Conservation (phyloP, 2,329 filamentous ascomycete species). For the Colletotrichum endophyticum region DNA sequence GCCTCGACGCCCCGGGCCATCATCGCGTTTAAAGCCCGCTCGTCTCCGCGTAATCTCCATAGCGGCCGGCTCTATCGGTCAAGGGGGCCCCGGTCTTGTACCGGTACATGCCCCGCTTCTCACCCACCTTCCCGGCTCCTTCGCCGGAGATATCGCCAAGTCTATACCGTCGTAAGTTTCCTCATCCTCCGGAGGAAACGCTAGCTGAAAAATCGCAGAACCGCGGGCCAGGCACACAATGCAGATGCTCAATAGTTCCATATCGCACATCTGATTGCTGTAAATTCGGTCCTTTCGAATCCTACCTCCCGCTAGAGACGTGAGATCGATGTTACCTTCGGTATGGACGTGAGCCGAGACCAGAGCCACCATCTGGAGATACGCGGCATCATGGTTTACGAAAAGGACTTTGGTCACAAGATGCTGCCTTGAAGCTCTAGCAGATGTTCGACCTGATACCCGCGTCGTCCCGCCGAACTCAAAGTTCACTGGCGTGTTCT, state of each 20-base stretch:
- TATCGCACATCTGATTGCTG: not conserved
- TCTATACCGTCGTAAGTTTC: not conserved
- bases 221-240: not conserved
- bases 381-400: not conserved
- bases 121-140: not conserved
- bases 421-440: not conserved
- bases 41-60: not conserved
- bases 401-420: not conserved
- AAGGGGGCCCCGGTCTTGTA: not conserved
- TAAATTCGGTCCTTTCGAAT: not conserved
- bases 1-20: not conserved
- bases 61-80: not conserved
- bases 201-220: not conserved
- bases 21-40: not conserved
- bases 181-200: not conserved
- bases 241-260: not conserved
- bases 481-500: not conserved
- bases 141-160: not conserved
- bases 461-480: not conserved
- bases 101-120: conserved; percentile 23
- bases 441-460: not conserved
- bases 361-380: not conserved
- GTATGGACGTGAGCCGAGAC: not conserved
- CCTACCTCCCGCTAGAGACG: not conserved
- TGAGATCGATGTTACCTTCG: not conserved